Evolutionary conservation across 768 basidiomycete species (phyloP), one percentile per base, ranked within the genome.

Genomic region (Amanita muscaria): DNA sequence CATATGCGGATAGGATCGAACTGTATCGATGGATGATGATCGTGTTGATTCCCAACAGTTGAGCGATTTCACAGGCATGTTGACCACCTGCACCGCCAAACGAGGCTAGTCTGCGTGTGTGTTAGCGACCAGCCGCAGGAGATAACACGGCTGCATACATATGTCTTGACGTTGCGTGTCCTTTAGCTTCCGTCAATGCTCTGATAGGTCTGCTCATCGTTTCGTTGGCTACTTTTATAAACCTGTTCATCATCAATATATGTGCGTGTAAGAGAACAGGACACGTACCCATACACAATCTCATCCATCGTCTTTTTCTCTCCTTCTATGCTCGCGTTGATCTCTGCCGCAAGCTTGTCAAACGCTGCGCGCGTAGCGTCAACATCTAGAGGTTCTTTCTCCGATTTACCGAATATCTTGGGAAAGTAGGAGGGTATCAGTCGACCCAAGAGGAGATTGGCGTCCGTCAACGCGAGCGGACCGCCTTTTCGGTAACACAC

Each of bases 211-310:
- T 69, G 51, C 83, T 86, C 92, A 97, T 97, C 0, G 89, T 92
- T 67, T 97, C 93, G 53, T 96, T 96, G 7, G 92, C 92, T 8
- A 94, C 91, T 56, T 92, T 89, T 65, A 97, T 84, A 62, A 92
- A 96, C 4, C 91, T 89, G 39, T 4, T n/a, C 4, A 6, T 12
- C 5, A 5, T 10, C 3, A 27, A 15, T 16, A 15, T 7, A 18
- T 19, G 4, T 11, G 16, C 8, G 19, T 19, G 18, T 24, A 3
- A 34, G 7, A 16, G n/a, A 11, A 29, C 32, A 14, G 4, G 12
- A 23, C 6, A 61, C 76, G 14, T 30, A 88, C 86, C 88, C 93
- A 50, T 88, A 92, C 8, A 91, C 84, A 30, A 94, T 80, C 59
- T 94, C 90, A 55, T 93, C 88, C 24, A 91, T 57, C 4, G 64